Conservation (phyloP, 139 green algal genomes). For the Coelastrella sp. region DNA sequence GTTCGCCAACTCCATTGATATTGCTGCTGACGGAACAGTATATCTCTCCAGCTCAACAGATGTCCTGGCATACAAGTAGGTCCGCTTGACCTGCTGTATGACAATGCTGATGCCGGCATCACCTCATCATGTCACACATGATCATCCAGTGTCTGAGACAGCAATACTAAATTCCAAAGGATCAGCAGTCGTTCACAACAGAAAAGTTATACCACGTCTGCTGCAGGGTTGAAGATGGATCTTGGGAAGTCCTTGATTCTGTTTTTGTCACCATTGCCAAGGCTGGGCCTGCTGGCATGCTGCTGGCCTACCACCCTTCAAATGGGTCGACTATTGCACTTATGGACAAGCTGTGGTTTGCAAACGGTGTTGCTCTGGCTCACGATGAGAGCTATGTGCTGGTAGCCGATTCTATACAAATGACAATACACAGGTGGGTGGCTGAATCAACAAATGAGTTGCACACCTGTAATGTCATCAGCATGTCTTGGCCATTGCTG, state of each 20-base stretch:
- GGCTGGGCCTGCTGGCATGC: constrained; percentile 56
- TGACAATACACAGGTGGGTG: constrained; percentile 30
- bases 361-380: constrained; percentile 82
- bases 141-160: too few species aligned
- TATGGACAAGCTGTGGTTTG: constrained; percentile 66
- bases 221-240: constrained; percentile 2
- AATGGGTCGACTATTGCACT: constrained; percentile 61
- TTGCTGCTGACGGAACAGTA: constrained; percentile 17
- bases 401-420: constrained; percentile 62
- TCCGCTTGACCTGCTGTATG: background rate
- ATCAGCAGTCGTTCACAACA: too few species aligned
- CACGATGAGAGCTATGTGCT: constrained; percentile 71
- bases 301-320: constrained; percentile 72
- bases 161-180: too few species aligned
- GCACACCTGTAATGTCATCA: too few species aligned
- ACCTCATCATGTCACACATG: too few species aligned
- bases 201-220: background rate
- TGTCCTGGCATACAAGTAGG: constrained; percentile 42
- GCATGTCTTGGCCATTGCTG: too few species aligned
- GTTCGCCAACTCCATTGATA: constrained; percentile 61
- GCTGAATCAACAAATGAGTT: background rate
- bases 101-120: background rate
- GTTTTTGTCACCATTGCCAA: constrained; percentile 49
- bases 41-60: constrained; percentile 27
- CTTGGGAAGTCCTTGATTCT: constrained; percentile 41